A percentile compares a stretch with the other conserved stretches of the same genome.
Conservation (phyloP, 495 filamentous ascomycete species). For the Hypoxylon lienhwacheense region DNA sequence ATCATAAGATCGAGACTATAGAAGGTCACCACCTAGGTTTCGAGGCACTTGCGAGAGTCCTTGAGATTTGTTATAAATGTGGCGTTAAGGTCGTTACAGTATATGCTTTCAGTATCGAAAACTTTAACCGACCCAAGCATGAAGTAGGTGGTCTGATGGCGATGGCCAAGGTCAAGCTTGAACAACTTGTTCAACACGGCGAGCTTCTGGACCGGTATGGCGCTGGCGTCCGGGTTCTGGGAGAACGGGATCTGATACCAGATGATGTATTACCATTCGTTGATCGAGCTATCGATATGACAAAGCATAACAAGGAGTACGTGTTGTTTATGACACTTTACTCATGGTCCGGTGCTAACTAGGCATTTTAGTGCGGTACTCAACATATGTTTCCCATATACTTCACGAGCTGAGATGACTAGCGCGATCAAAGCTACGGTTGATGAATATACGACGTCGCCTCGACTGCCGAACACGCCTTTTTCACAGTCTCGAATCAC, state of each 20-base stretch:
- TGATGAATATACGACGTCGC: constrained; percentile 72
- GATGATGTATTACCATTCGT: constrained; percentile 86
- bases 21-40: constrained; percentile 98
- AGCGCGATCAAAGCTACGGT: constrained; percentile 87
- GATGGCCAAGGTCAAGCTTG: constrained; percentile 91
- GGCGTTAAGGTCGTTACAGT: constrained; percentile 95
- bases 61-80: constrained; percentile 96
- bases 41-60: constrained; percentile 88
- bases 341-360: constrained; percentile 14
- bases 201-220: constrained; percentile 93
- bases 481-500: constrained; percentile 87
- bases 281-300: constrained; percentile 79
- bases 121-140: constrained; percentile 97
- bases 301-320: constrained; percentile 76
- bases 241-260: constrained; percentile 75
- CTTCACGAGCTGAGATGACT: constrained; percentile 93
- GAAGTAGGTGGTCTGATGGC: constrained; percentile 98
- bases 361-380: constrained; percentile 63
- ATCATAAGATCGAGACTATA: constrained; percentile 90
- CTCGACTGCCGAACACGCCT: constrained; percentile 60
- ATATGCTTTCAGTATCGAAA: constrained; percentile 98
- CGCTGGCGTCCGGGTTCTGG: constrained; percentile 79
- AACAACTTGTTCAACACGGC: constrained; percentile 88
- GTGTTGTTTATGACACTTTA: constrained; percentile 8
- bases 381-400: constrained; percentile 98